Evolutionary conservation across 192 early-diverging fungal species (phyloP).

Genomic region (Mortierella hygrophila): DNA sequence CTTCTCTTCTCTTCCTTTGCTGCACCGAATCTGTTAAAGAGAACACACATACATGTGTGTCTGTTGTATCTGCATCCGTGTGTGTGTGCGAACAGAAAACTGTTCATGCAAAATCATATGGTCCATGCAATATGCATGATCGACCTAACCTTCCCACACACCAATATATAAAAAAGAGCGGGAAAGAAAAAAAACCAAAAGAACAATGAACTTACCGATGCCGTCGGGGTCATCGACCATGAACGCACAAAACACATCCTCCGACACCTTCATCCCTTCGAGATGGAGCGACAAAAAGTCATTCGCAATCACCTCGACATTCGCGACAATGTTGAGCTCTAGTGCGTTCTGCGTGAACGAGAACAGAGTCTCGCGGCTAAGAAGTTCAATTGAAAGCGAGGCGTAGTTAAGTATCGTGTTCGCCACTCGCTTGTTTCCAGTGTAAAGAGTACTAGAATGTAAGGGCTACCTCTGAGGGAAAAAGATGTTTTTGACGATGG

Average conservation of each 20-base stretch:
- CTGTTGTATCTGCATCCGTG: too few relatives aligned
- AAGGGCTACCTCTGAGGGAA: conserved; percentile 60
- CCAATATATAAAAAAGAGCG: neutral
- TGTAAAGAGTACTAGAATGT: neutral
- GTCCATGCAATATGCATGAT: neutral
- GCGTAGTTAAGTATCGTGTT: too few relatives aligned
- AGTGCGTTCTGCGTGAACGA: conserved; percentile 77
- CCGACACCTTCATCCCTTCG: conserved; percentile 61
- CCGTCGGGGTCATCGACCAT: conserved; percentile 73
- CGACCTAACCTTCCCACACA: neutral
- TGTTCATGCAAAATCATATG: neutral
- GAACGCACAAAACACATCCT: conserved; percentile 74
- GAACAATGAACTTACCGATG: conserved; percentile 49
- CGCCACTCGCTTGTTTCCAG: too few relatives aligned
- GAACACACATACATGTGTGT: too few relatives aligned
- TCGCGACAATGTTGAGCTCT: conserved; percentile 76
- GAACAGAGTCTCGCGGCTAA: conserved; percentile 68
- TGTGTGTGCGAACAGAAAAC: too few relatives aligned
- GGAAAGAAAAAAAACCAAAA: neutral
- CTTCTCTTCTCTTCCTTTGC: too few relatives aligned
- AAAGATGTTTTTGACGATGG: conserved; percentile 71
- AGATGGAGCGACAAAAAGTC: conserved; percentile 66
- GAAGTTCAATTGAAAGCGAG: too few relatives aligned
- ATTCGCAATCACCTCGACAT: conserved; percentile 63
- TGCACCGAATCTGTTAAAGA: too few relatives aligned